Base-by-base conservation (phyloP, 2,329 filamentous ascomycete species). In the Zasmidium cellare region DNA sequence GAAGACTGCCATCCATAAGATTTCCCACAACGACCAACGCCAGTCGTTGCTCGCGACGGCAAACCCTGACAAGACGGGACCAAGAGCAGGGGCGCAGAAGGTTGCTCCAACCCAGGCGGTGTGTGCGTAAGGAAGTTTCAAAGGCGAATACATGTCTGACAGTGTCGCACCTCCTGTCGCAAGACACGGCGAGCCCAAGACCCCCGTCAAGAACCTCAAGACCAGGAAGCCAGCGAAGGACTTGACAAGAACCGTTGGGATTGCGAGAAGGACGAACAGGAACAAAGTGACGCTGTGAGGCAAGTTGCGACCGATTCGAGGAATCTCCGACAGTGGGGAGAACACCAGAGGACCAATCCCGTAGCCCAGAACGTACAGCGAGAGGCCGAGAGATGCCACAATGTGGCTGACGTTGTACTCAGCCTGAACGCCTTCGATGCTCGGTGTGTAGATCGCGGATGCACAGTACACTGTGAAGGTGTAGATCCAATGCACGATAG, bases 131-230 rank as follows among this genome's bases (percentile, higher is more conserved):
- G 76, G 76, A 0, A 79, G 69, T 51, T 76, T 71, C 2, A 20
- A 14, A 3, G 19, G 46, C 85, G 60, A 41, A 51, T 48, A 63
- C 31, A 65, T 58, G 52, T 80, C 79, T 28, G 71, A 69, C 57
- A 79, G 74, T 9, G 74, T 75, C 3, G 79, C 80, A 6, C 77
- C 78, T 3, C 78, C 79, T 12, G 81, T 87, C 0, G 86, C 86
- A 9, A 89, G 73, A 70, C 83, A 86, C 0, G 87, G 87, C 9
- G 80, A 84, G 7, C 85, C 85, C 63, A 87, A 86, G 77, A 88
- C 86, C 1, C 85, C 86, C 59, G 84, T 83, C 2, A 88, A 72
- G 72, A 88, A 88, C 1, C 86, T 80, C 5, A 78, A 67, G 1
- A 87, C 82, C 66, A 90, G 54, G 65, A 67, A 51, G 2, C 59